Conservation (phyloP, 2,329 filamentous ascomycete genomes). For the Grosmannia penicillata region DNA sequence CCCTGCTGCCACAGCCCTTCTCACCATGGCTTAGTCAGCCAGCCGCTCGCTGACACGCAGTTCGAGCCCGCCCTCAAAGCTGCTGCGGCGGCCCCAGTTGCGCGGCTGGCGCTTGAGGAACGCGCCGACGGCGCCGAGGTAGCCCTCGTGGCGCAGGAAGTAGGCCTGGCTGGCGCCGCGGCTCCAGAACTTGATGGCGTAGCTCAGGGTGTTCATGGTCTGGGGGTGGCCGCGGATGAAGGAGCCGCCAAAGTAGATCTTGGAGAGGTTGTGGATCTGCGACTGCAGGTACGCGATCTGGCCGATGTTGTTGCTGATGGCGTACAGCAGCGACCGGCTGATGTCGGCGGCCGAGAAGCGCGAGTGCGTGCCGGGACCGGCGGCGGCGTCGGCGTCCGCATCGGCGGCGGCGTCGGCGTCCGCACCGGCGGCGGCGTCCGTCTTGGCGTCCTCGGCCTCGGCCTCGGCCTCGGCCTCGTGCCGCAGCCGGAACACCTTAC, state of each 20-base stretch:
- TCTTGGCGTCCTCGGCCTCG: slow-evolving; percentile 66
- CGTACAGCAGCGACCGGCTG: slow-evolving; percentile 80
- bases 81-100: slow-evolving; percentile 80
- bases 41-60: slow-evolving; percentile 5
- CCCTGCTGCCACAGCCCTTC: too few relatives aligned
- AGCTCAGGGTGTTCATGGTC: slow-evolving; percentile 94
- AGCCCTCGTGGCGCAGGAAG: slow-evolving; percentile 90
- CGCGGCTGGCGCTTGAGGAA: slow-evolving; percentile 82
- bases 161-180: slow-evolving; percentile 90
- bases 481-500: slow-evolving; percentile 92
- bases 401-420: slow-evolving; percentile 1
- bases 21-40: neutral
- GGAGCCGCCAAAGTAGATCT: slow-evolving; percentile 95
- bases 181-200: slow-evolving; percentile 93
- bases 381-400: slow-evolving; percentile 1
- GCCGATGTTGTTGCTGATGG: slow-evolving; percentile 94
- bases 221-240: slow-evolving; percentile 94
- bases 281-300: slow-evolving; percentile 97
- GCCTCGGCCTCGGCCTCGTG: slow-evolving; percentile 64
- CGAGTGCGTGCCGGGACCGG: slow-evolving; percentile 16
- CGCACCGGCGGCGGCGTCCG: slow-evolving; percentile 35
- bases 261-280: slow-evolving; percentile 77
- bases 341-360: slow-evolving; percentile 74
- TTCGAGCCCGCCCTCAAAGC: slow-evolving; percentile 40
- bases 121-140: slow-evolving; percentile 83